phyloP scores from a whole-genome alignment of 305 asterid species.

The Fraxinus baroniana region DNA sequence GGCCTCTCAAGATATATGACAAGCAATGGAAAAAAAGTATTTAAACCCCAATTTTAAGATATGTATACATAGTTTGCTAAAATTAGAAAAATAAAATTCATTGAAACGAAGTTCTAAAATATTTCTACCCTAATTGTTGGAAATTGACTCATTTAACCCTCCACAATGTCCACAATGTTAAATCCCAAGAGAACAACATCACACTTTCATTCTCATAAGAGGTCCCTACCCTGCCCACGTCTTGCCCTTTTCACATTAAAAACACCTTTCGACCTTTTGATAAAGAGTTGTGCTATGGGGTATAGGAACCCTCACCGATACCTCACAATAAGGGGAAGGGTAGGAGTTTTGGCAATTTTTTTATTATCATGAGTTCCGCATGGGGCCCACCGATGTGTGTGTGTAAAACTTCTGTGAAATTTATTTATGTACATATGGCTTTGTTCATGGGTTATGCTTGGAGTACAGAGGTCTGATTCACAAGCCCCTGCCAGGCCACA shows the following conservation, averaged over 20 bases:
- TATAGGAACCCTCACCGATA: no score
- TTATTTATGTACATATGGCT: no score
- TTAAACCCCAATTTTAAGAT: not conserved
- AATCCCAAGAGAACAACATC: not conserved
- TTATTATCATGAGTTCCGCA: no score
- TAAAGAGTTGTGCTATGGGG: no score
- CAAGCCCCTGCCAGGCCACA: no score
- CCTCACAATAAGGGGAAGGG: no score
- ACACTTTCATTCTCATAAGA: not conserved
- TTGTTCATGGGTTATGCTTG: not conserved
- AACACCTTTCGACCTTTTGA: not conserved
- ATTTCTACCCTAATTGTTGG: not conserved
- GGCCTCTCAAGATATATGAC: not conserved
- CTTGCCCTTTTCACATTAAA: slow-evolving; percentile 13
- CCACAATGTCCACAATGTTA: not conserved
- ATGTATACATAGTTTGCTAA: not conserved
- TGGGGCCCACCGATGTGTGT: no score
- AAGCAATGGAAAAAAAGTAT: not conserved
- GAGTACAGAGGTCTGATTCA: no score
- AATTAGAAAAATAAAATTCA: not conserved
- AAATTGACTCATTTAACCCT: not conserved
- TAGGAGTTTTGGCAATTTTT: no score
- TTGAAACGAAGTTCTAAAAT: not conserved
- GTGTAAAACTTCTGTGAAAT: no score
- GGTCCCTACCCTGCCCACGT: slow-evolving; percentile 17